Base-by-base conservation (phyloP, 2,329 filamentous ascomycete genomes). In the Aaosphaeria pasadenensis region DNA sequence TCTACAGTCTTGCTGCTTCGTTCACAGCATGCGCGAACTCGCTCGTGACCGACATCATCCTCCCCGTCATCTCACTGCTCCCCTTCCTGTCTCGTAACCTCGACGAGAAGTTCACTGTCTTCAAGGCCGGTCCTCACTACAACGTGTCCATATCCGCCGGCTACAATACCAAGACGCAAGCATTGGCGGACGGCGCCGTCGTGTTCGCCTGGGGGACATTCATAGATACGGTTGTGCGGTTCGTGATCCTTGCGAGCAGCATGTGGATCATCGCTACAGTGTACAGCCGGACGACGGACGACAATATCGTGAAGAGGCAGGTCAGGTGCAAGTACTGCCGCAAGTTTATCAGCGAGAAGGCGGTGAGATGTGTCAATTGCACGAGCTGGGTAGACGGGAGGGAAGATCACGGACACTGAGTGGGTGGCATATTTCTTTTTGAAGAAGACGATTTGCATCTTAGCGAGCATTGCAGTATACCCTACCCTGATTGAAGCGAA, bases 201-300 rank as follows among this genome's bases (percentile, higher is more conserved):
- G 80, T 89, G 17, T 76, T 89, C 73, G 84, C 86, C 1, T 89
- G 87, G 54, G 87, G 86, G 78, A 85, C 74, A 1, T 89, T 88
- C 52, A 54, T 87, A 43, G 83, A 84, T 59, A 82, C 85, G 46
- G 57, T 85, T 2, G 74, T 89, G 46, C 82, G 85, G 46, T 89
- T 90, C 52, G 39, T 84, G 28, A 80, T 83, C 45, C 74, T 89
- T 4, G 87, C 86, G 3, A 43, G 88, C 11, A 78, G 81, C 9
- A 72, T 89, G 7, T 90, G 88, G 62, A 70, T 75, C 0, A 74
- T 89, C 30, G 86, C 85, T 1, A 76, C 77, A 43, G 39, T 81
- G 36, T 89, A 88, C 63, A 82, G 84, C 56, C 76, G 74, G 52
- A 62, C 83, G 7, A 82, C 80, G 9, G 75, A 78, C 7, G 85